Evolutionary conservation across 2,329 filamentous ascomycete genomes (phyloP), one percentile per base, ranked within the genome.

Genomic region (Calonectria multiphialidica): DNA sequence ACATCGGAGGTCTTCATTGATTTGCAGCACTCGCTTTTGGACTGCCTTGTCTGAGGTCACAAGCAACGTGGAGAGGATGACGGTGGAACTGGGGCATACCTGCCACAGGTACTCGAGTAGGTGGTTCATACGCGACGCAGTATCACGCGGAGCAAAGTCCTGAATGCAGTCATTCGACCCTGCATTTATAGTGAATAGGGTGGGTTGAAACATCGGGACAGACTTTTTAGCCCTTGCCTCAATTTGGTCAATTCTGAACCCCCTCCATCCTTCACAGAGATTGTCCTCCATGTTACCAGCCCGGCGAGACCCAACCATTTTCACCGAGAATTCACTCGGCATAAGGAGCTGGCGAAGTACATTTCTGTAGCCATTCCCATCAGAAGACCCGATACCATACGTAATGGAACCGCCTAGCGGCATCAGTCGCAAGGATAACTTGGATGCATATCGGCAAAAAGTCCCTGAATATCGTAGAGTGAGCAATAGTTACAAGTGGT

Each of bases 161-260:
- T 80, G 80, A 35, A 79, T 71, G 73, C 82, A 83, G 73, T 87
- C 84, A 71, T 86, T 86, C 16, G 84, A 83, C 2, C 85, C 84
- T 9, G 77, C 81, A 68, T 86, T 84, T 69, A 86, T 70, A 9
- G 84, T 74, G 49, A 86, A 77, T 15, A 86, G 30, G 66, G 85
- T 83, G 1, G 85, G 84, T 70, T 78, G 77, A 66, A 79, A 77
- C 35, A 72, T 44, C 1, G 80, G 74, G 12, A 82, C 75, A 13
- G 80, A 78, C 18, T 33, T 33, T 35, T 75, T 71, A 1, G 83
- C 83, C 66, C 81, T 83, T 30, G 62, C 68, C 42, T 78, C 76
- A 12, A 86, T 80, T 61, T 83, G 74, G 71, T 81, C 79, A 65
- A 86, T 79, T 61, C 78, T 72, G 37, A 78, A 81, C 10, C 83